Base-by-base conservation (phyloP, 768 basidiomycete genomes). In the Amylocystis lapponica region DNA sequence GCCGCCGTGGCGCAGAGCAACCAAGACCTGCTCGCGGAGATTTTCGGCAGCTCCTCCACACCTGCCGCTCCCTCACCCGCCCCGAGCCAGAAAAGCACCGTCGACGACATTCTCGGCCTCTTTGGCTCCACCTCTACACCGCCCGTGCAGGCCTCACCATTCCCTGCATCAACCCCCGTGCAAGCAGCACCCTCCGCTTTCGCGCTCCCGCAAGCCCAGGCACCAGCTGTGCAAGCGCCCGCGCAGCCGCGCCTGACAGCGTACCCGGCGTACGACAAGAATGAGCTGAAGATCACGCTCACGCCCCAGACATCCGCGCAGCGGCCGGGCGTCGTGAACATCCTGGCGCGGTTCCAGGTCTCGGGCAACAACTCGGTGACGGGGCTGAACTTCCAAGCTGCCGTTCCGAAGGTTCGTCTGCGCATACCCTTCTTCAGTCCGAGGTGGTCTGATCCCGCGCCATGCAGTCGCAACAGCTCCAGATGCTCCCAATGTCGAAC, bases 401-500 rank as follows among this genome's bases (percentile, higher is more conserved):
- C 95, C 7, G 95, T 99, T 7, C 95, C 95, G 3, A 95, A 91
- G 76, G 93, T 91, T 47, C 46, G 62, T 21, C 23, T 10, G 25
- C 34, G 29, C 36, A 40, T 45, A 11, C 36, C 19, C 36, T 29
- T 22, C 21, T 12, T 27, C 22, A n/a, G n/a, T n/a, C n/a, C n/a
- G n/a, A n/a, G n/a, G n/a, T n/a, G 14, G 29, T 36, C 25, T 44
- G 12, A 20, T 32, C 19, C n/a, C n/a, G n/a, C n/a, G n/a, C n/a
- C n/a, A 29, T 31, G 17, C 57, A 98, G 91, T 88, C 93, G 0
- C 94, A 96, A 66, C 93, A 96, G 61, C 64, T 99, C 43, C 94
- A 97, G 62, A 99, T 99, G 95, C 72, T 92, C 45, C 91, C 95
- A 5, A 97, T 98, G 86, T 92, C 92, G 5, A 92, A 83, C 62